Evolutionary conservation across 352 stramenopile genomes (phyloP).

Genomic region (Phytophthora quininea): DNA sequence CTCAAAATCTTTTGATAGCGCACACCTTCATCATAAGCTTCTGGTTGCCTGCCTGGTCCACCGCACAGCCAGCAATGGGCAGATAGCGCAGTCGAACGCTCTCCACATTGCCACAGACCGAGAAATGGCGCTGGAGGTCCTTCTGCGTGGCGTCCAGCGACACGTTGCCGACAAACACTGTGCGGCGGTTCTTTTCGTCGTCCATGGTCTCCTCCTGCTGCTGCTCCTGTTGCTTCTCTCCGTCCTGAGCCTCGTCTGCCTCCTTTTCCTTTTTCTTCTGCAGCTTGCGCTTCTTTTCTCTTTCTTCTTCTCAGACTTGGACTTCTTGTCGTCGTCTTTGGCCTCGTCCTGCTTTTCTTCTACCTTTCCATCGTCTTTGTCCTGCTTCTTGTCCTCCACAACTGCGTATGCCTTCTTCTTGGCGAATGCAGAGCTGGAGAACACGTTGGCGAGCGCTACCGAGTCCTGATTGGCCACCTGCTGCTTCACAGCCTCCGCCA

Average conservation of each 20-base stretch:
- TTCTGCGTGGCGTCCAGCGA: slow-evolving; percentile 85
- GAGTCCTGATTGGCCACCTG: slow-evolving; percentile 31
- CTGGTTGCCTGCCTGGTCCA: slow-evolving; percentile 90
- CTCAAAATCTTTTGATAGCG: slow-evolving; percentile 83
- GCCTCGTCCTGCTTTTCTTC: slow-evolving; percentile 14
- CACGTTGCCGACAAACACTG: slow-evolving; percentile 93
- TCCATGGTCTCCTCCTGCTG: slow-evolving; percentile 34
- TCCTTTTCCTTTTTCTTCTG: slow-evolving; percentile 1
- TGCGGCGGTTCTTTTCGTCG: slow-evolving; percentile 78
- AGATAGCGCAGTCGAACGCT: slow-evolving; percentile 86
- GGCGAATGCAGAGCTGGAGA: slow-evolving; percentile 62
- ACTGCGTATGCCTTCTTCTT: slow-evolving; percentile 67
- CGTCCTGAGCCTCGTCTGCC: slow-evolving; percentile 5
- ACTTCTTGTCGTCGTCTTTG: slow-evolving; percentile 9
- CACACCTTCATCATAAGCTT: slow-evolving; percentile 92
- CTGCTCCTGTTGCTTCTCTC: slow-evolving; percentile 24
- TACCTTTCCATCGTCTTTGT: slow-evolving; percentile 8
- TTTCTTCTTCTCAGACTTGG: slow-evolving; percentile 13
- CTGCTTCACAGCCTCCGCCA: slow-evolving; percentile 25
- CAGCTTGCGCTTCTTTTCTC: slow-evolving; percentile 30
- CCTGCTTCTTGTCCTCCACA: slow-evolving; percentile 8
- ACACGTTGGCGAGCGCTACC: slow-evolving; percentile 51
- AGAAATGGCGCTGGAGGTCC: slow-evolving; percentile 84
- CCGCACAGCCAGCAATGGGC: slow-evolving; percentile 82
- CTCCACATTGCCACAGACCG: slow-evolving; percentile 86